Conservation (phyloP, 1,139 yeast genomes). For the Lodderomyces theae region DNA sequence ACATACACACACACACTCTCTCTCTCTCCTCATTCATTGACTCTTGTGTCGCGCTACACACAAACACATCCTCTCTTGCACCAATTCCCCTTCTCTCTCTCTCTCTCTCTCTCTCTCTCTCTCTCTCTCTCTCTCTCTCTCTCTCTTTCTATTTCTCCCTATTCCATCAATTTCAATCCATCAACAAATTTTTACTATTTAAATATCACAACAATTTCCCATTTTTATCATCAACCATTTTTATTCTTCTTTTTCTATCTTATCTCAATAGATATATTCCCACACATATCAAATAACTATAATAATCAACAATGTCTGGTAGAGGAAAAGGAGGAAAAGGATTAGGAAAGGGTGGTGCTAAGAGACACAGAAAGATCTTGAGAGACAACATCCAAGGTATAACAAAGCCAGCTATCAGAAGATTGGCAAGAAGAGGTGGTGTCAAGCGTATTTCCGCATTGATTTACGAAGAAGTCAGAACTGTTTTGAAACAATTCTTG, state of each 20-base stretch:
- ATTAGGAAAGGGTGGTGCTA: slow-evolving; percentile 99
- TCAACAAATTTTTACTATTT: slow-evolving; percentile 2
- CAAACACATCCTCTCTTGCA: neutral
- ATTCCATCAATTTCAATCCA: too few species aligned
- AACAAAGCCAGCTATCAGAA: slow-evolving; percentile 99
- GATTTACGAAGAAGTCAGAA: slow-evolving; percentile 98
- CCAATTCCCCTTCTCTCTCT: neutral
- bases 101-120: neutral
- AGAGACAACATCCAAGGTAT: slow-evolving; percentile 99
- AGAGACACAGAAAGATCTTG: slow-evolving; percentile 99
- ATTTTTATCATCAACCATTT: neutral
- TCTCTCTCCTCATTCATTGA: neutral
- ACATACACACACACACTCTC: neutral
- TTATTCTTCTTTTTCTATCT: neutral
- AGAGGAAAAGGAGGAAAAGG: slow-evolving; percentile 99
- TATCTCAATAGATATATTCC: neutral
- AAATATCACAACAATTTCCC: slow-evolving; percentile 4
- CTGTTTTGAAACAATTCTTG: slow-evolving; percentile 91
- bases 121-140: too few species aligned
- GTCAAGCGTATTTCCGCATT: slow-evolving; percentile 99
- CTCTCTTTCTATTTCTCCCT: neutral
- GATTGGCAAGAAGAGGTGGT: slow-evolving; percentile 99
- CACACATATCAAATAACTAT: slow-evolving; percentile 3
- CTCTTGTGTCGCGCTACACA: neutral
- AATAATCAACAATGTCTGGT: slow-evolving; percentile 76